Evolutionary conservation across 148 eudicot species (phyloP).

Genomic region (Camellia japonica): DNA sequence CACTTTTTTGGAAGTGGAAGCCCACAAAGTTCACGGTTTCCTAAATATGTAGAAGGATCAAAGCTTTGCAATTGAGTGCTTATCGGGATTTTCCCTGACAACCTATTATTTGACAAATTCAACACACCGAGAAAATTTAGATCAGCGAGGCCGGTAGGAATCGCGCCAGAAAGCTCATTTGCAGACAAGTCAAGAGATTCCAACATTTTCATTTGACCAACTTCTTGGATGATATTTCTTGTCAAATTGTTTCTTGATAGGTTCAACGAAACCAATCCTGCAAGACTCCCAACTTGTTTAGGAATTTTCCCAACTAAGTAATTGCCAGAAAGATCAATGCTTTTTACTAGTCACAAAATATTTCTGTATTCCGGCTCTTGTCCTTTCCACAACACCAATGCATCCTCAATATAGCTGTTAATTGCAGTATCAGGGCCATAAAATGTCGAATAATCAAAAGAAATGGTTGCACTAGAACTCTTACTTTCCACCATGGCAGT

Average conservation of each 20-base stretch:
- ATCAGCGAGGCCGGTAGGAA: slow-evolving; percentile 22
- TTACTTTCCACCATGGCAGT: background rate
- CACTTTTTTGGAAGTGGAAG: slow-evolving; percentile 21
- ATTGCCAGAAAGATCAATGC: slow-evolving; percentile 31
- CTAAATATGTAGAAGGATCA: slow-evolving; percentile 14
- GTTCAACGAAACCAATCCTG: slow-evolving; percentile 23
- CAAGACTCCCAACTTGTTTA: slow-evolving; percentile 1
- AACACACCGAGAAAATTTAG: slow-evolving; percentile 17
- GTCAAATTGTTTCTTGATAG: slow-evolving; percentile 25
- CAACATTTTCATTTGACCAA: slow-evolving; percentile 14
- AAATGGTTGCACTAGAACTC: background rate
- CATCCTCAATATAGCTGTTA: background rate
- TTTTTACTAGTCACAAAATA: background rate
- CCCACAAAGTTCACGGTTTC: slow-evolving; percentile 26
- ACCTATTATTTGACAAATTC: slow-evolving; percentile 2
- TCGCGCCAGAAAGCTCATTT: slow-evolving; percentile 22
- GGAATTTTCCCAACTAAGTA: slow-evolving; percentile 22
- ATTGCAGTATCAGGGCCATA: too few species aligned
- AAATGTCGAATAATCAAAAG: background rate
- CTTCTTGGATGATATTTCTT: slow-evolving; percentile 12
- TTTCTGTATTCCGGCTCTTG: slow-evolving; percentile 9
- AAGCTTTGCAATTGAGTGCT: slow-evolving; percentile 34
- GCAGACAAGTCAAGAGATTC: slow-evolving; percentile 25
- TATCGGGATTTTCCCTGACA: slow-evolving; percentile 21
- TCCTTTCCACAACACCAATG: slow-evolving; percentile 18